Conservation (phyloP, 805 yeast species). For the Kluyveromyces dobzhanskii region DNA sequence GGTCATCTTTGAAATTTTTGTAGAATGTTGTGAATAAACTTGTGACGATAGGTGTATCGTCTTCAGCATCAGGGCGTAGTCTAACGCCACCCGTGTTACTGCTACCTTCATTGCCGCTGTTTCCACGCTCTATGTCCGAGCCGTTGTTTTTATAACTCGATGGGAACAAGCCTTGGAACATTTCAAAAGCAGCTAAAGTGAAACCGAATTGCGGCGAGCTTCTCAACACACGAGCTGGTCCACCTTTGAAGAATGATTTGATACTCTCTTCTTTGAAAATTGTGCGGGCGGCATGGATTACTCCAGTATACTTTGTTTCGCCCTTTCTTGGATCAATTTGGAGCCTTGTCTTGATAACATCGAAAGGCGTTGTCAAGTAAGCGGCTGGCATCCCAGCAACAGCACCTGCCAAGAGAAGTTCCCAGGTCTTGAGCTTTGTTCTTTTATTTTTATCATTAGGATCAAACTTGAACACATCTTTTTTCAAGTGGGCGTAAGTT, state of each 20-base stretch:
- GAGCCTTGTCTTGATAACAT: constrained; percentile 89
- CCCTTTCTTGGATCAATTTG: constrained; percentile 77
- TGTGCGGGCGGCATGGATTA: constrained; percentile 64
- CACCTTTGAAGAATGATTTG: constrained; percentile 89
- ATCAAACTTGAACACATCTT: constrained; percentile 72
- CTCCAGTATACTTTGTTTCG: constrained; percentile 69
- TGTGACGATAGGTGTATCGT: constrained; percentile 20
- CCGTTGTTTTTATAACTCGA: constrained; percentile 13
- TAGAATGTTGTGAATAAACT: constrained; percentile 17
- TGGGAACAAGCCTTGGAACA: constrained; percentile 74
- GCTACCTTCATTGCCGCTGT: not conserved
- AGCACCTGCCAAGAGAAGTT: constrained; percentile 81
- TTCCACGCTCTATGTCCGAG: constrained; percentile 11
- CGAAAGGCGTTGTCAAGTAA: constrained; percentile 91
- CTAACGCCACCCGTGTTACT: constrained; percentile 3
- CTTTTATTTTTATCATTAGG: constrained; percentile 55
- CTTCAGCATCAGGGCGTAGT: constrained; percentile 1
- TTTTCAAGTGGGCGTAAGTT: constrained; percentile 87
- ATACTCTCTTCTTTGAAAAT: constrained; percentile 79
- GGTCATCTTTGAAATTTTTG: constrained; percentile 9
- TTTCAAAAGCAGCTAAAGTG: constrained; percentile 93
- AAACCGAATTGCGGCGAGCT: constrained; percentile 98
- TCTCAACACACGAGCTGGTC: constrained; percentile 86
- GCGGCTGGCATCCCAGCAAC: constrained; percentile 98
- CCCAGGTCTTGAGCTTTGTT: constrained; percentile 66